A percentile compares a stretch with the other conserved stretches of the same genome.
Evolutionary conservation across 805 yeast genomes (phyloP).

Genomic region (Monosporozyma solicola): DNA sequence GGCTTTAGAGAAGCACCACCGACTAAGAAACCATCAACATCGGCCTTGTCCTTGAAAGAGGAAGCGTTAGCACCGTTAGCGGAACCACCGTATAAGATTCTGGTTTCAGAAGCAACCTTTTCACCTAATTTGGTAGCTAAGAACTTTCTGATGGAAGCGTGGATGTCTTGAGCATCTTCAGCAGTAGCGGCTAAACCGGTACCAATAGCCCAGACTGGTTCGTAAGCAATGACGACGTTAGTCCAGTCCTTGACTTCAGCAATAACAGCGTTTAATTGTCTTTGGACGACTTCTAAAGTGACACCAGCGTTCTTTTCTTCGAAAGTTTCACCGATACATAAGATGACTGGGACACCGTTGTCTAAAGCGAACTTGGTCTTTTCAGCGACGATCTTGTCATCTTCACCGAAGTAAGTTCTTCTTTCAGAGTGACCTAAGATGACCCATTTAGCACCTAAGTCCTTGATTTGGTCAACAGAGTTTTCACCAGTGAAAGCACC

Average conservation of each 20-base stretch:
- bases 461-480: conserved; percentile 81
- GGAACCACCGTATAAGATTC: conserved; percentile 98
- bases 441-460: conserved; percentile 89
- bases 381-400: conserved; percentile 84
- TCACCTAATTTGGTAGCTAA: conserved; percentile 68
- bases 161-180: conserved; percentile 94
- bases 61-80: conserved; percentile 91
- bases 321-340: conserved; percentile 95
- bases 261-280: conserved; percentile 85
- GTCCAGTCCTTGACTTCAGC: conserved; percentile 81
- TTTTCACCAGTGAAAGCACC: conserved; percentile 99
- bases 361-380: conserved; percentile 93
- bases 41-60: conserved; percentile 83
- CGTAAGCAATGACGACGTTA: conserved; percentile 91
- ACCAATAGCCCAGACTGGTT: conserved; percentile 99
- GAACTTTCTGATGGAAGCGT: conserved; percentile 77
- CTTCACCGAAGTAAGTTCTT: conserved; percentile 85
- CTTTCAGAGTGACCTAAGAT: conserved; percentile 98
- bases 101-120: conserved; percentile 63
- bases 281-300: conserved; percentile 78
- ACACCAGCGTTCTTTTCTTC: conserved; percentile 88
- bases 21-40: conserved; percentile 97
- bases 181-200: conserved; percentile 99
- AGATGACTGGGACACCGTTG: conserved; percentile 79
- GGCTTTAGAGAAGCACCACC: conserved; percentile 99